Base-by-base conservation (phyloP, 345 rosid species). In the Brassica nigra region DNA sequence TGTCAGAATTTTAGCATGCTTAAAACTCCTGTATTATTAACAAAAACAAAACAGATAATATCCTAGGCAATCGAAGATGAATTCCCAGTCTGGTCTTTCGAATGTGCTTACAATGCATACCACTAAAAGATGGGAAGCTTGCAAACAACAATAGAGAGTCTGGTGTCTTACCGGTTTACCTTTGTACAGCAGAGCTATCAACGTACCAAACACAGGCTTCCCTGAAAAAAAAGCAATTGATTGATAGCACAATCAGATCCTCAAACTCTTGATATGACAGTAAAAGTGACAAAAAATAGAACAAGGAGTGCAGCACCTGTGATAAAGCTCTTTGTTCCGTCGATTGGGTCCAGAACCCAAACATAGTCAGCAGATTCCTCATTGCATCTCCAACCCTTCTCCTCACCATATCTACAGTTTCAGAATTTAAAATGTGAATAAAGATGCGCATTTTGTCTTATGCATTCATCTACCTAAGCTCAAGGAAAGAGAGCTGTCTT, bases 321-420 rank as follows among this genome's bases (percentile, higher is more conserved):
- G 47, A 93, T 93, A 83, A 95, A 95, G 66, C 97, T 93, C 89
- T 90, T 95, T 14, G 99, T 95, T 73, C 98, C 99, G 18, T 95
- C 99, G 11, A 91, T 95, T 15, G 99, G 99, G 83, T 93, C 98
- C 76, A 93, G 85, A 84, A 93, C 93, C 99, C 99, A 95, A 83
- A 95, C 97, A 86, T 86, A 93, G 79, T 93, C 95, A 5, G 98
- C 87, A 87, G 78, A 88, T 66, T 89, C 78, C 75, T 90, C 91
- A 75, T 86, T 85, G 85, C 95, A 93, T 76, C 87, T 89, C 99
- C 99, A 95, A 9, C 98, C 98, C 59, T 90, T 90, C 86, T 95
- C 99, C 88, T 95, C 99, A 29, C 99, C 98, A 73, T 63, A 91
- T 78, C 99, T 95, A 86, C 82, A 85, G 74, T 62, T 59, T 80